These are phyloP conservation scores for Colletotrichum godetiae DNA, from an alignment of 2,329 filamentous ascomycete genomes.

Conservation along the genomic window DNA sequence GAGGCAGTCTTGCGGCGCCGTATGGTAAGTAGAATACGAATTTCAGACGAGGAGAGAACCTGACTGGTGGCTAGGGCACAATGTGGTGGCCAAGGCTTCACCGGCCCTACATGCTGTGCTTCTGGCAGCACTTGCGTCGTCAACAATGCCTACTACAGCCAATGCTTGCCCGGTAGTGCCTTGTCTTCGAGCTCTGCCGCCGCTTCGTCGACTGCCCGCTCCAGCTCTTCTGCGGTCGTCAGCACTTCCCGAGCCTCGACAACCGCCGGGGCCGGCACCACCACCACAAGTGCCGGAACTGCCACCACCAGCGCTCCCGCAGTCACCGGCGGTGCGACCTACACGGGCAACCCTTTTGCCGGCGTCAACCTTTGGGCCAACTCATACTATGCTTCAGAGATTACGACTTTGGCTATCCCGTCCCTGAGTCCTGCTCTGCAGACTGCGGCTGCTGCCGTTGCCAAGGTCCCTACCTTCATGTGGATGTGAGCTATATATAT, in stretches of 20 bases:
- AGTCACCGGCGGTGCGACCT: conserved; percentile 51
- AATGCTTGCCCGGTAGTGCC: conserved; percentile 45
- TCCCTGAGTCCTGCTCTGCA: conserved; percentile 67
- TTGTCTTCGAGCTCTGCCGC: conserved; percentile 35
- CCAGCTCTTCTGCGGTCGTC: conserved; percentile 38
- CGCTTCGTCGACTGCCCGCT: conserved; percentile 24
- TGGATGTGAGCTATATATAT: conserved; percentile 55
- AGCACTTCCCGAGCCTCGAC: conserved; percentile 53
- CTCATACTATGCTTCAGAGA: conserved; percentile 65
- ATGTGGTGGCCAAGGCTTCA: conserved; percentile 58
- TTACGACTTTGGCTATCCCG: conserved; percentile 68
- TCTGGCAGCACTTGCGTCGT: conserved; percentile 51
- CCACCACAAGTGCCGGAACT: conserved; percentile 38
- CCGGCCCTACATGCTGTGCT: conserved; percentile 56
- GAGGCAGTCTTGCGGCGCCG: conserved; percentile 49
- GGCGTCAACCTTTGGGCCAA: conserved; percentile 65
- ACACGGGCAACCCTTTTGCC: conserved; percentile 65
- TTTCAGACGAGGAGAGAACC: conserved; percentile 3
- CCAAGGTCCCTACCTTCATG: conserved; percentile 63
- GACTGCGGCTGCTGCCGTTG: conserved; percentile 62
- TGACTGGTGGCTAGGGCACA: conserved; percentile 43
- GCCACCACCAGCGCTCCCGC: conserved; percentile 40
- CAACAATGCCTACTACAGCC: conserved; percentile 51
- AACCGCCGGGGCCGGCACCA: conserved; percentile 35
- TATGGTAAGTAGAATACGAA: conserved; percentile 43